Evolutionary conservation across 2,329 filamentous ascomycete species (phyloP).

Genomic region (Aspergillus sp.): DNA sequence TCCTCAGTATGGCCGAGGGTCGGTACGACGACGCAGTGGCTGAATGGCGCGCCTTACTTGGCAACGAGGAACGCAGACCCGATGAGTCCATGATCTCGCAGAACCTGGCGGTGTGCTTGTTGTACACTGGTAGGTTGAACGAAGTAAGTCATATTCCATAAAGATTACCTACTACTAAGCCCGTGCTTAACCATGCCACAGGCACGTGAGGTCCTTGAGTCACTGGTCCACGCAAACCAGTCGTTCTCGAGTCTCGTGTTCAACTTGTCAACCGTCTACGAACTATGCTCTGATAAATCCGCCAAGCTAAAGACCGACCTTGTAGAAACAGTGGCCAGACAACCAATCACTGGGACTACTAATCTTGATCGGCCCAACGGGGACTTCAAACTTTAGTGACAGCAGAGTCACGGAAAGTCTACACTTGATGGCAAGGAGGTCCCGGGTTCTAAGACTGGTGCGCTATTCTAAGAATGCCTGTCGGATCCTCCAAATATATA

Average conservation of each 20-base stretch:
- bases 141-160: conserved; percentile 54
- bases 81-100: conserved; percentile 72
- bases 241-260: conserved; percentile 81
- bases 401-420: conserved; percentile 10
- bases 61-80: conserved; percentile 46
- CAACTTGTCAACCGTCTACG: conserved; percentile 88
- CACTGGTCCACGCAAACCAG: conserved; percentile 62
- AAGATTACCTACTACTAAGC: background rate
- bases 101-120: conserved; percentile 78
- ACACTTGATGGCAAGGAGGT: background rate
- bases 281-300: conserved; percentile 80
- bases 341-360: conserved; percentile 54
- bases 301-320: conserved; percentile 69
- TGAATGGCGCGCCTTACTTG: conserved; percentile 60
- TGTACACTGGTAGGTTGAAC: conserved; percentile 77
- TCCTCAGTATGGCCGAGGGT: conserved; percentile 78
- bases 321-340: conserved; percentile 67
- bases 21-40: conserved; percentile 66
- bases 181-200: conserved; percentile 34
- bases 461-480: conserved; percentile 13
- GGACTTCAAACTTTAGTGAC: conserved; percentile 71
- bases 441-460: background rate
- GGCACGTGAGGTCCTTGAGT: conserved; percentile 68
- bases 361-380: conserved; percentile 72
- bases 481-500: background rate